Base-by-base conservation (phyloP, 78 protist genomes). In the Kipferlia bialata region DNA sequence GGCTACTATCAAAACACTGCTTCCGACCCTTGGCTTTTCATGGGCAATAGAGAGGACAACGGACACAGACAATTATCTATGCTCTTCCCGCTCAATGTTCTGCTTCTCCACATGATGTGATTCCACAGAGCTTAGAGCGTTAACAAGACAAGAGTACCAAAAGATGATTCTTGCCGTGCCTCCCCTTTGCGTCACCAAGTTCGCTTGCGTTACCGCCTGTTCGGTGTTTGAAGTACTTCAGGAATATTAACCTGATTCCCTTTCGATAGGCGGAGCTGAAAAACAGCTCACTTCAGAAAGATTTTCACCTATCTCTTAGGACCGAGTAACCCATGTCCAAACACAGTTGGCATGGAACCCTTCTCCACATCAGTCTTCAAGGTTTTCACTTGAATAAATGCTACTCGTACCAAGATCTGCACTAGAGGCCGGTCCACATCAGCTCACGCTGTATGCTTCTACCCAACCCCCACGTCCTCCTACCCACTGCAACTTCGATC, bases 351-450 rank as follows among this genome's bases (percentile, higher is more conserved):
- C 79, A n/a, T n/a, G n/a, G n/a, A n/a, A n/a, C n/a, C n/a, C n/a
- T n/a, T n/a, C n/a, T n/a, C n/a, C n/a, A n/a, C 85, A 73, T 81
- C 82, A 72, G 89, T 75, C 83, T 77, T 85, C 89, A 85, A 76
- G 78, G 78, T 45, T 75, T 77, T 78, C 85, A 72, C 58, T 80
- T 80, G 89, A 85, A 80, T 85, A 80, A 68, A 80, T 80, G 89
- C 89, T 85, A 85, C 89, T 85, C 64, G 77, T 83, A 85, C 84
- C 89, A 85, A 85, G 86, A 80, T n/a, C n/a, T n/a, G n/a, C n/a
- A n/a, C n/a, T n/a, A n/a, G n/a, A n/a, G n/a, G n/a, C n/a, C n/a
- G n/a, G 60, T 81, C 63, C 84, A 85, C 75, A 59, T 44, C 57
- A 26, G 66, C 77, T 73, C 70, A 66, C 80, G 80, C 69, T 61